phyloP scores from a whole-genome alignment of 1,139 yeast species.

The Yamadazyma jaroonii region DNA sequence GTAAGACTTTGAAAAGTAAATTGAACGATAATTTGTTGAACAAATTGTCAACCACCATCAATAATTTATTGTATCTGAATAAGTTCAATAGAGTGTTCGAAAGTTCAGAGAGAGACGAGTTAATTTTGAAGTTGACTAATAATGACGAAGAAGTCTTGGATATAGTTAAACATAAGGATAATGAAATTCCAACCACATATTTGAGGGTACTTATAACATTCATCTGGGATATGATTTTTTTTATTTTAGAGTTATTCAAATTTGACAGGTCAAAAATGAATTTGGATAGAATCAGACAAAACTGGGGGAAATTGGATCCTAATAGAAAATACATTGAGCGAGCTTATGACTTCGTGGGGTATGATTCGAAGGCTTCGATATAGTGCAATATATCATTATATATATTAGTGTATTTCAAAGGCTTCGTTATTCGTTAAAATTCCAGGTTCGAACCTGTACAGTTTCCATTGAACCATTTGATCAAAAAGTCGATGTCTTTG shows the following conservation, averaged over 20 bases:
- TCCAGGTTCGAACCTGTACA: no score
- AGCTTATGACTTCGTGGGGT: constrained; percentile 38
- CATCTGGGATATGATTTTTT: constrained; percentile 29
- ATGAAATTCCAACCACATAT: constrained; percentile 7
- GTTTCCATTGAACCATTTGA: constrained; percentile 18
- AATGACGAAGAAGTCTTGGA: constrained; percentile 13
- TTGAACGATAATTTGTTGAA: constrained; percentile 27
- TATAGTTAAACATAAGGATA: constrained; percentile 5
- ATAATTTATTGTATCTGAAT: constrained; percentile 35
- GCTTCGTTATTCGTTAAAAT: no score
- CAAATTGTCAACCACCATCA: constrained; percentile 29
- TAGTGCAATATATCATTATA: no score
- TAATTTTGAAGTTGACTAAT: constrained; percentile 27
- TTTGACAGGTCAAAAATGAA: constrained; percentile 44
- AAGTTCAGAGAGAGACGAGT: constrained; percentile 25
- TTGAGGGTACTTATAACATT: constrained; percentile 25
- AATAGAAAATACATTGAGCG: constrained; percentile 36
- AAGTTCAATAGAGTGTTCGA: constrained; percentile 34
- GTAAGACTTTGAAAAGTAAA: constrained; percentile 44
- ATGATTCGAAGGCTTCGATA: constrained; percentile 9
- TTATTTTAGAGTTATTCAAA: constrained; percentile 30
- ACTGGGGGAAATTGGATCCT: constrained; percentile 48
- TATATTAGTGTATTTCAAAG: no score
- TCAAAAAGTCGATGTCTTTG: constrained; percentile 18
- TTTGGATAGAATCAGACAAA: constrained; percentile 40